Conservation (phyloP, 2,329 filamentous ascomycete species). For the Lithohypha guttulata region DNA sequence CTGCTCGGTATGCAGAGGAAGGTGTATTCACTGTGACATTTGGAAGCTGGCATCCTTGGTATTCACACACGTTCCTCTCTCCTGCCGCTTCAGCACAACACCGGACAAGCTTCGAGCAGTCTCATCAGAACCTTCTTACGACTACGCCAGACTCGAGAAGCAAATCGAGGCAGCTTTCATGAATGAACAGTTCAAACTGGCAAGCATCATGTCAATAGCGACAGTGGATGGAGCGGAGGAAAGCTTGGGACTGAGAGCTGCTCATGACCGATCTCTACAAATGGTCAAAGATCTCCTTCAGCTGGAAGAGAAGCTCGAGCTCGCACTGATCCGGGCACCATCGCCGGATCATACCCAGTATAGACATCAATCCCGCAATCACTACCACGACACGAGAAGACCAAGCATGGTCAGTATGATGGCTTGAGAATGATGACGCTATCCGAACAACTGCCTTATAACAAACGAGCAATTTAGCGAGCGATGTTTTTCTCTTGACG, state of each 20-base stretch:
- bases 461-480: too few relatives aligned
- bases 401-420: constrained; percentile 9
- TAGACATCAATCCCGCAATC: constrained; percentile 4
- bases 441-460: too few relatives aligned
- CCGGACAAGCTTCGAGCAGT: constrained; percentile 11
- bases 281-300: constrained; percentile 20
- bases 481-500: constrained; percentile 3
- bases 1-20: constrained; percentile 13
- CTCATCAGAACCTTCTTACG: constrained; percentile 13
- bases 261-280: constrained; percentile 17
- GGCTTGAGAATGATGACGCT: constrained; percentile 4
- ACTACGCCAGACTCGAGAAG: constrained; percentile 15
- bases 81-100: constrained; percentile 15
- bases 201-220: constrained; percentile 21
- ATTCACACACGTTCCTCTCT: constrained; percentile 17
- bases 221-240: constrained; percentile 19
- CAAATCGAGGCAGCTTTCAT: constrained; percentile 21
- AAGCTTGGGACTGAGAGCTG: constrained; percentile 17
- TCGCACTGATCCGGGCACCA: constrained; percentile 7
- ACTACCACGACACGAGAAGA: constrained; percentile 4
- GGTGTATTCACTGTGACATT: constrained; percentile 22
- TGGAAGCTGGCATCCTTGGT: constrained; percentile 21
- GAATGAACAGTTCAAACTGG: constrained; percentile 17
- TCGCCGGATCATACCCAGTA: constrained; percentile 4
- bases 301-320: constrained; percentile 19